A percentile compares a stretch with the other conserved stretches of the same genome.
Conservation (phyloP, 2,329 filamentous ascomycete species). For the Aspergillus thermomutatus region DNA sequence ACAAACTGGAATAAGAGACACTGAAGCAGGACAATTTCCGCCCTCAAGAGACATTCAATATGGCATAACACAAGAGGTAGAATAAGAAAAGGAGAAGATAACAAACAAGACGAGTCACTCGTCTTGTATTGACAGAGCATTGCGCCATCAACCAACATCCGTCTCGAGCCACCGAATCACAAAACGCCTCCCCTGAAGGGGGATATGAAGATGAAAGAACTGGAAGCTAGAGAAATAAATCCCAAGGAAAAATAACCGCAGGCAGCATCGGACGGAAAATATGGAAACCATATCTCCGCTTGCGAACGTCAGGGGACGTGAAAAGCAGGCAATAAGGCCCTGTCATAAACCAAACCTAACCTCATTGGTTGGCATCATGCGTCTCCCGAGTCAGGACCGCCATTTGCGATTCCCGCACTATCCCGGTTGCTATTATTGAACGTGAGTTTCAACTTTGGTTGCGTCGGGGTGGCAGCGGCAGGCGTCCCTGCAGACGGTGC, state of each 20-base stretch:
- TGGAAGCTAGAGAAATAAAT: slow-evolving; percentile 15
- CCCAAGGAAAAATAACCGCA: slow-evolving; percentile 12
- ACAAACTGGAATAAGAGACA: background rate
- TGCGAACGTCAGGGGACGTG: background rate
- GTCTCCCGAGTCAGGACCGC: slow-evolving; percentile 15
- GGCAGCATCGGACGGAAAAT: background rate
- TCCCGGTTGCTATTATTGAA: slow-evolving; percentile 46
- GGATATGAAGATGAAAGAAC: background rate
- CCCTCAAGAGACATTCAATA: background rate
- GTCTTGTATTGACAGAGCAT: slow-evolving; percentile 18
- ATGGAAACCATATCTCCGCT: background rate
- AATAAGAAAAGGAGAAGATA: background rate
- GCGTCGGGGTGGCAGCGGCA: slow-evolving; percentile 53
- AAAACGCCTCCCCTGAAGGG: slow-evolving; percentile 19
- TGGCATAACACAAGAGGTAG: background rate
- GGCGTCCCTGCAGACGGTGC: slow-evolving; percentile 57
- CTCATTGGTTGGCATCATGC: slow-evolving; percentile 17
- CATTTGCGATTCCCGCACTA: slow-evolving; percentile 30
- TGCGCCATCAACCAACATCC: slow-evolving; percentile 24
- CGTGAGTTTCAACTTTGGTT: slow-evolving; percentile 66
- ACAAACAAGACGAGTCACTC: slow-evolving; percentile 12
- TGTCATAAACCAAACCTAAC: slow-evolving; percentile 4
- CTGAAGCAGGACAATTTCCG: background rate
- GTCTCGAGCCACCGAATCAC: slow-evolving; percentile 19
- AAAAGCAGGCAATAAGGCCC: slow-evolving; percentile 10